A percentile compares a stretch with the other conserved stretches of the same genome.
phyloP scores from a whole-genome alignment of 2,329 filamentous ascomycete genomes.

The Cyphellophora attinorum region DNA sequence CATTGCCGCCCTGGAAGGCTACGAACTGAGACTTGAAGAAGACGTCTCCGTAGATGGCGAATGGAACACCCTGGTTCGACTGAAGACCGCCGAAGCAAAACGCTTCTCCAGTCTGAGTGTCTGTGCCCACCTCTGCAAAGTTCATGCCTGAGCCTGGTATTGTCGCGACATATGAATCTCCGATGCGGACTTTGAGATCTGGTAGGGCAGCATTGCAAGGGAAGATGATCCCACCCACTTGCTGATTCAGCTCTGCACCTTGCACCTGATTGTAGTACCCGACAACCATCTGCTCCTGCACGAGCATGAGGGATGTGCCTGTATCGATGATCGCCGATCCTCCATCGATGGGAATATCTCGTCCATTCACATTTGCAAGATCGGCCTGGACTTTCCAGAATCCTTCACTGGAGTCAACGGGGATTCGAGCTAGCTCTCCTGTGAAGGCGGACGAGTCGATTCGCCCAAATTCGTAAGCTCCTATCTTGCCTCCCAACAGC shows the following conservation, averaged over 20 bases:
- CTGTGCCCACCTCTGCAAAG: constrained; percentile 42
- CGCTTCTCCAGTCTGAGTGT: constrained; percentile 28
- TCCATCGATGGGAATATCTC: constrained; percentile 23
- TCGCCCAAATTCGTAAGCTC: constrained; percentile 64
- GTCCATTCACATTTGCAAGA: constrained; percentile 45
- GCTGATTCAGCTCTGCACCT: constrained; percentile 37
- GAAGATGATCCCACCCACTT: constrained; percentile 44
- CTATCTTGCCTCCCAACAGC: constrained; percentile 49
- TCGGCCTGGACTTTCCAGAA: constrained; percentile 60
- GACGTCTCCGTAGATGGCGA: constrained; percentile 52
- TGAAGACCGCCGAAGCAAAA: constrained; percentile 52
- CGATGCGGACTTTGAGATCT: constrained; percentile 46
- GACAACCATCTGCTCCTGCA: constrained; percentile 45
- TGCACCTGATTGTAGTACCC: constrained; percentile 51
- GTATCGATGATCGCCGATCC: constrained; percentile 55
- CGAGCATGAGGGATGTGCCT: constrained; percentile 57
- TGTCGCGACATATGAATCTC: constrained; percentile 38
- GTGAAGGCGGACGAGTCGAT: constrained; percentile 56
- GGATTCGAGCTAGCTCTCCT: constrained; percentile 53
- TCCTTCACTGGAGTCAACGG: constrained; percentile 51
- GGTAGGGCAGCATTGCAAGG: constrained; percentile 47
- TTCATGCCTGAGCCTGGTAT: constrained; percentile 48
- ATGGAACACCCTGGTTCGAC: constrained; percentile 45
- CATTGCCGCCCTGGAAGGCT: constrained; percentile 47
- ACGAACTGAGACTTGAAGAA: constrained; percentile 53